A percentile compares a stretch with the other conserved stretches of the same genome.
These are phyloP conservation scores for Cutaneotrichosporon spelunceum DNA, from an alignment of 1,284 basidiomycete species.

Conservation along the genomic window DNA sequence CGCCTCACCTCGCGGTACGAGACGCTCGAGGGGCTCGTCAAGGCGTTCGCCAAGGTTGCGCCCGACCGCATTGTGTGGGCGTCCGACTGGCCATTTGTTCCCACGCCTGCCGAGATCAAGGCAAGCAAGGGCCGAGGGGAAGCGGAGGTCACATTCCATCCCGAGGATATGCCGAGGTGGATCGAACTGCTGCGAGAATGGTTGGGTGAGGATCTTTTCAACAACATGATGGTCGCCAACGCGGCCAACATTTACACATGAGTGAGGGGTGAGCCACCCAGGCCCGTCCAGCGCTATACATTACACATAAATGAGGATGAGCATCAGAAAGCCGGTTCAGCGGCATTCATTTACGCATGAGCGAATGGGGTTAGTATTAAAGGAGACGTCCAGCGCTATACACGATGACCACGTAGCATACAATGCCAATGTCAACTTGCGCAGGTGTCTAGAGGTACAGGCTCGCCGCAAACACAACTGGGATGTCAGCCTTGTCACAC, in stretches of 20 bases:
- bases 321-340: no score
- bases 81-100: conserved; percentile 16
- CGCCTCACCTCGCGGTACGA: conserved; percentile 10
- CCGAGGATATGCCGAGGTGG: conserved; percentile 13
- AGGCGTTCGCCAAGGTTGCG: not conserved
- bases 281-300: no score
- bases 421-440: conserved; percentile 1
- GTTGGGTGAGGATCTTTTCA: conserved; percentile 13
- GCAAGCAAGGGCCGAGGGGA: not conserved
- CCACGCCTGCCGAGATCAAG: conserved; percentile 4
- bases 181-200: conserved; percentile 8
- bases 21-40: conserved; percentile 13
- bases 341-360: no score
- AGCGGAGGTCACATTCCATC: conserved; percentile 1
- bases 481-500: not conserved
- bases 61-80: conserved; percentile 12
- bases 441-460: conserved; percentile 64
- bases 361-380: no score
- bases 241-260: conserved; percentile 8
- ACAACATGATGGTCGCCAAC: conserved; percentile 13
- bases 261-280: not conserved
- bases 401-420: not conserved
- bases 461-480: conserved; percentile 80
- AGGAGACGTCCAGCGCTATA: no score
- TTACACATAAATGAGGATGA: no score